Evolutionary conservation across 1,284 basidiomycete genomes (phyloP).

Genomic region (Tremellales sp.): DNA sequence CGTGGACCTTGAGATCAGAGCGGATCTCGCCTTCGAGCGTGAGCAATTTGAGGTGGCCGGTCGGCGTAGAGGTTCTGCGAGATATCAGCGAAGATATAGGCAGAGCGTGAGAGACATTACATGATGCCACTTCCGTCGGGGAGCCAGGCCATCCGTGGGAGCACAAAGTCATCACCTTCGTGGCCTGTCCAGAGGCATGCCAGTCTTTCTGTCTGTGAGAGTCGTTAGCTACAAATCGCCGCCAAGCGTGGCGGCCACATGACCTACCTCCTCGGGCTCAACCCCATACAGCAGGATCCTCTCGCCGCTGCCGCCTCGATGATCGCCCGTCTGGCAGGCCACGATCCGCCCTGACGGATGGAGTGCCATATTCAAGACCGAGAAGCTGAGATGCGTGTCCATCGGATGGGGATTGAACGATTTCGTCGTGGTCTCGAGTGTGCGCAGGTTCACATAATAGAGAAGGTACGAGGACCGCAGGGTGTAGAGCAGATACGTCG

Average conservation of each 20-base stretch:
- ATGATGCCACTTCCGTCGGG: constrained; percentile 43
- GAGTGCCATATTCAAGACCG: constrained; percentile 58
- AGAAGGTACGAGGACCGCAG: constrained; percentile 37
- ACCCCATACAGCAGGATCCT: constrained; percentile 38
- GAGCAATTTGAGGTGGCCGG: constrained; percentile 42
- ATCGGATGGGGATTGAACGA: constrained; percentile 46
- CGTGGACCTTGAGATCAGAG: constrained; percentile 40
- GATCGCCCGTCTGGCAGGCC: constrained; percentile 48
- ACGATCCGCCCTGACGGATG: constrained; percentile 44
- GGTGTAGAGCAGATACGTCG: constrained; percentile 38
- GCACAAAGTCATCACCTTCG: constrained; percentile 44
- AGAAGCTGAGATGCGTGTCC: constrained; percentile 52
- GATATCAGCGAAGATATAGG: not conserved
- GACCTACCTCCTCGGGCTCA: constrained; percentile 30
- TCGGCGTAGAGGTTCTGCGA: constrained; percentile 36
- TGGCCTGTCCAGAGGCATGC: constrained; percentile 42
- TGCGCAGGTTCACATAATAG: constrained; percentile 27
- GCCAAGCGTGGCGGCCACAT: not conserved
- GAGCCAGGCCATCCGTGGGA: constrained; percentile 48
- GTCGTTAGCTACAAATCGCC: not conserved
- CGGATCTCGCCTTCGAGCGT: constrained; percentile 33
- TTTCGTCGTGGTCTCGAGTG: constrained; percentile 18
- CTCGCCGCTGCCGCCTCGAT: constrained; percentile 38
- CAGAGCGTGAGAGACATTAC: constrained; percentile 20
- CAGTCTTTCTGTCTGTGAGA: constrained; percentile 31